Evolutionary conservation across 768 basidiomycete species (phyloP).

Genomic region (Amanita exitialis): DNA sequence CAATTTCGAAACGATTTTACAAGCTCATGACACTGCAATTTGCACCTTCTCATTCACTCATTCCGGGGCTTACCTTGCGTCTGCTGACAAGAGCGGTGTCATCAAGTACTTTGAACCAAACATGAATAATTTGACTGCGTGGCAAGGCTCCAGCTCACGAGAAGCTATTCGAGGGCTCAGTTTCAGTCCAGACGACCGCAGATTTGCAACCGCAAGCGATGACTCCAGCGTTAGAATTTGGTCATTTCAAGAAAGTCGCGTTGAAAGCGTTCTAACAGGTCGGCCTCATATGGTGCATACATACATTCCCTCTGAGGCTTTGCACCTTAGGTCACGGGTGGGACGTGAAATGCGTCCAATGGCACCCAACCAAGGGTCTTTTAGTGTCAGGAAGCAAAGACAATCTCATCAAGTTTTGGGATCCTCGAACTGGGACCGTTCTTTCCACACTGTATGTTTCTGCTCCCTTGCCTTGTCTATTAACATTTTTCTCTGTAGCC

Average conservation of each 20-base stretch:
- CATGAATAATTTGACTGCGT: slow-evolving; percentile 96
- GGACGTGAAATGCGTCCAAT: slow-evolving; percentile 98
- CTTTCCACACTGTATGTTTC: slow-evolving; percentile 77
- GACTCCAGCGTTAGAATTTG: slow-evolving; percentile 93
- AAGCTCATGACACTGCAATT: slow-evolving; percentile 94
- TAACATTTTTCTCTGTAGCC: slow-evolving; percentile 32
- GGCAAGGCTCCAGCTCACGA: slow-evolving; percentile 76
- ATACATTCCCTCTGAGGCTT: neutral
- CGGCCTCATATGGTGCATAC: slow-evolving; percentile 8
- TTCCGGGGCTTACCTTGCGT: slow-evolving; percentile 87
- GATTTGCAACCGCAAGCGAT: slow-evolving; percentile 93
- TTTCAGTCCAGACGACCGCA: slow-evolving; percentile 85
- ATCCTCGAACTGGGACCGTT: slow-evolving; percentile 85
- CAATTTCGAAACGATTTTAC: slow-evolving; percentile 99
- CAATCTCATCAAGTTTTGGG: slow-evolving; percentile 99
- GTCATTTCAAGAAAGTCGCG: slow-evolving; percentile 86
- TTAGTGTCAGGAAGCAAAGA: slow-evolving; percentile 95
- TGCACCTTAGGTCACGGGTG: slow-evolving; percentile 77
- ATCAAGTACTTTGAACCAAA: slow-evolving; percentile 99
- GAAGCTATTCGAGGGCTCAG: slow-evolving; percentile 89
- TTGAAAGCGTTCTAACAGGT: slow-evolving; percentile 86
- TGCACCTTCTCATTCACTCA: slow-evolving; percentile 87
- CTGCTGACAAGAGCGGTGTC: slow-evolving; percentile 85
- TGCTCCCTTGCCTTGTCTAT: neutral
- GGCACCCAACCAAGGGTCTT: slow-evolving; percentile 96